Evolutionary conservation across 2,329 filamentous ascomycete genomes (phyloP).

Genomic region (Colletotrichum australisinense): DNA sequence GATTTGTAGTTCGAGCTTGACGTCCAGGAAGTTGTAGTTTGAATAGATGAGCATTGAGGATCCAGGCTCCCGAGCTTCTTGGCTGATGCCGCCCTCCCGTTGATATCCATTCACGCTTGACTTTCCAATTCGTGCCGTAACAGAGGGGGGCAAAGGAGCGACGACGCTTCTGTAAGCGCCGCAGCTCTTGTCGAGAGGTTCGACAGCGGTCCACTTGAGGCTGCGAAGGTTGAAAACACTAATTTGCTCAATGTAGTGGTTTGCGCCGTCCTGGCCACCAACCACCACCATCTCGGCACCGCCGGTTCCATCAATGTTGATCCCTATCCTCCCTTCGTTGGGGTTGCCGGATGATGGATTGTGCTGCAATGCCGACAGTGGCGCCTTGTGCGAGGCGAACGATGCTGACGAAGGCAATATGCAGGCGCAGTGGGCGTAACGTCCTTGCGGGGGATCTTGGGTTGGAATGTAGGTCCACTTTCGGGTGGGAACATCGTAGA

Average conservation of each 20-base stretch:
- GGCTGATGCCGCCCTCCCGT: conserved; percentile 60
- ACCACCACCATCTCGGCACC: conserved; percentile 98
- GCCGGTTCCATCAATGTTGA: conserved; percentile 89
- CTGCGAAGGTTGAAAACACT: conserved; percentile 97
- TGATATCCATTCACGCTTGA: conserved; percentile 56
- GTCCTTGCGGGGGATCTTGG: conserved; percentile 86
- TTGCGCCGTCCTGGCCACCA: conserved; percentile 95
- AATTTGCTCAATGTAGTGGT: conserved; percentile 99
- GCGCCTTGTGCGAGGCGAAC: conserved; percentile 86
- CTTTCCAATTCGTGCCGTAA: conserved; percentile 75
- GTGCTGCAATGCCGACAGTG: conserved; percentile 88
- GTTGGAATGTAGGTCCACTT: conserved; percentile 89
- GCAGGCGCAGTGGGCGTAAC: conserved; percentile 96
- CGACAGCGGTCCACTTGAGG: conserved; percentile 94
- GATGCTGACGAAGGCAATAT: conserved; percentile 89
- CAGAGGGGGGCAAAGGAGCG: conserved; percentile 78
- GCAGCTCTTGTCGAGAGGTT: conserved; percentile 88
- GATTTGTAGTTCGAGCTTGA: conserved; percentile 94
- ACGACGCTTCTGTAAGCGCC: conserved; percentile 97
- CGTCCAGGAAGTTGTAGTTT: conserved; percentile 98
- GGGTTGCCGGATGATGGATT: conserved; percentile 86
- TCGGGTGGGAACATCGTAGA: conserved; percentile 86
- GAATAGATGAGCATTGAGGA: conserved; percentile 96
- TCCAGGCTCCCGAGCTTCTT: conserved; percentile 67
- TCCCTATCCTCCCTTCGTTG: conserved; percentile 88